phyloP scores from a whole-genome alignment of 768 basidiomycete genomes.

The Kwoniella bestiolae region DNA sequence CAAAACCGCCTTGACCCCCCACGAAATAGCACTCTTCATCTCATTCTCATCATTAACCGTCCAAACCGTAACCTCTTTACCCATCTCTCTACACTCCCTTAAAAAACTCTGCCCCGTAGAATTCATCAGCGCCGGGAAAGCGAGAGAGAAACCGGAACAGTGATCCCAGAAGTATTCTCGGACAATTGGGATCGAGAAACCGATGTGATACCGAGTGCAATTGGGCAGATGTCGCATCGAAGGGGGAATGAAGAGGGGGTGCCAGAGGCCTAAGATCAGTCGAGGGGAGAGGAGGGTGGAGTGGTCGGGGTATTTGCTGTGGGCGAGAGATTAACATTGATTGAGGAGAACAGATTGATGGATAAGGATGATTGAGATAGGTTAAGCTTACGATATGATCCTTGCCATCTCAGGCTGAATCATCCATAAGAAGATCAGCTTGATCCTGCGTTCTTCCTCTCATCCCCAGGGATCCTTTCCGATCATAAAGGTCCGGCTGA shows the following conservation, averaged over 20 bases:
- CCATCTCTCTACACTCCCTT: conserved; percentile 49
- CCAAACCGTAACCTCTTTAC: conserved; percentile 57
- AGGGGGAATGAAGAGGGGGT: conserved; percentile 56
- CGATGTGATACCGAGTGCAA: conserved; percentile 56
- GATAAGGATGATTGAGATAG: neutral
- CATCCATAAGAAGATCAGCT: too few species aligned
- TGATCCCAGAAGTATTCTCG: conserved; percentile 56
- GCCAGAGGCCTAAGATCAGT: conserved; percentile 58
- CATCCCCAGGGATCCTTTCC: too few species aligned
- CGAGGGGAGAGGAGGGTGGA: conserved; percentile 51
- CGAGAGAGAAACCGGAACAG: conserved; percentile 54
- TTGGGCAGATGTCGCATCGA: conserved; percentile 52
- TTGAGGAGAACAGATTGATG: conserved; percentile 7
- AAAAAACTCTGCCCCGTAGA: conserved; percentile 54
- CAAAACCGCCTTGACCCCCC: conserved; percentile 56
- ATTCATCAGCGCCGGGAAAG: conserved; percentile 52
- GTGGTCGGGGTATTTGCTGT: conserved; percentile 36
- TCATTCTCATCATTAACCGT: conserved; percentile 57
- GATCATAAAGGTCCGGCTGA: too few species aligned
- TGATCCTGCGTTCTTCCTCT: too few species aligned
- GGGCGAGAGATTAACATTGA: neutral
- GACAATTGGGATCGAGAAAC: conserved; percentile 51
- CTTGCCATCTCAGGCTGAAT: conserved; percentile 55
- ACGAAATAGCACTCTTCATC: conserved; percentile 50
- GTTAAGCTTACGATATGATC: conserved; percentile 42